phyloP scores from a whole-genome alignment of 1,284 basidiomycete species.

The Schizophyllum amplum region DNA sequence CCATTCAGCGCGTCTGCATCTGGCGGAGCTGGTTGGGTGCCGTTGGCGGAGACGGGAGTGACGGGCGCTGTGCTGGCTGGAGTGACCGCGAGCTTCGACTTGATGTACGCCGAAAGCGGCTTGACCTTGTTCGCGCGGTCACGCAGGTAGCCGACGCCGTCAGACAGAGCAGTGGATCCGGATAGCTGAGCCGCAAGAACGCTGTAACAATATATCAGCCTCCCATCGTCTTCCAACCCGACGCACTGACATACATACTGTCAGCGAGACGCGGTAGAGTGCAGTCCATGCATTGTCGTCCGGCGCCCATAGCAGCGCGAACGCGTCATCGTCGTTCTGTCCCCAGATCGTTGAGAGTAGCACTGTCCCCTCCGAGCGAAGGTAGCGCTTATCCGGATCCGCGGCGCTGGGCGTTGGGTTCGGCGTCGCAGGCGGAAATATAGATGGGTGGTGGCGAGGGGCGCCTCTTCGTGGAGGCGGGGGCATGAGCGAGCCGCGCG shows the following conservation, averaged over 20 bases:
- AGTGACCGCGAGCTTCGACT: conserved; percentile 20
- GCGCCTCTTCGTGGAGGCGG: conserved; percentile 41
- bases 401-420: conserved; percentile 65
- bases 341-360: conserved; percentile 71
- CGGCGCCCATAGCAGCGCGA: conserved; percentile 56
- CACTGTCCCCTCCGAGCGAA: conserved; percentile 66
- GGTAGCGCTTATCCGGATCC: conserved; percentile 65
- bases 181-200: conserved; percentile 63
- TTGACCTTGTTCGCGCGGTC: conserved; percentile 55
- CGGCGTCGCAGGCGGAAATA: conserved; percentile 69
- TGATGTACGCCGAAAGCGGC: conserved; percentile 39
- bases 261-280: conserved; percentile 64
- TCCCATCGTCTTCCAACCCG: conserved; percentile 2
- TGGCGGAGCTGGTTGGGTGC: conserved; percentile 5
- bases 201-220: conserved; percentile 31
- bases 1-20: conserved; percentile 28
- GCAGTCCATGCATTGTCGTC: conserved; percentile 60
- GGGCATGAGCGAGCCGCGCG: conserved; percentile 32
- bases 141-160: conserved; percentile 76
- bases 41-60: conserved; percentile 16
- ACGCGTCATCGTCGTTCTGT: conserved; percentile 47
- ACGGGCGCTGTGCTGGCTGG: conserved; percentile 21
- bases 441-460: conserved; percentile 45
- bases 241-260: conserved; percentile 54
- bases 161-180: conserved; percentile 71